Evolutionary conservation across 108 stramenopile genomes (phyloP).

Genomic region (Nitzschia palea): DNA sequence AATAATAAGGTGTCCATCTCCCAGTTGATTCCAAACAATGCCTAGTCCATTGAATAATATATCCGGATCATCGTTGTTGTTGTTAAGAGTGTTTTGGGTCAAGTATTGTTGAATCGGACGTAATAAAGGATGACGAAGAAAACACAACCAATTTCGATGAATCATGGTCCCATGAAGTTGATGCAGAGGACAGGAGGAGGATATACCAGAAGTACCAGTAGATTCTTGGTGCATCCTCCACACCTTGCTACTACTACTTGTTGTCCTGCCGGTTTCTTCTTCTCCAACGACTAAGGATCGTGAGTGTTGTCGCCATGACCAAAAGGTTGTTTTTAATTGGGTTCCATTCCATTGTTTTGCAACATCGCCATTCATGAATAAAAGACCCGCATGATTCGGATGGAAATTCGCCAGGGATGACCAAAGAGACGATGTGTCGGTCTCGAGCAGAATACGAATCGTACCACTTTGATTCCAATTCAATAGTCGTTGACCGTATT

Average conservation of each 20-base stretch:
- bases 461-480: neutral
- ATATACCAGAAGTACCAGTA: too few relatives aligned
- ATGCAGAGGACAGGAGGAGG: neutral
- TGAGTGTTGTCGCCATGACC: neutral
- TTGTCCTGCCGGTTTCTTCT: too few relatives aligned
- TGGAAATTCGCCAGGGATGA: neutral
- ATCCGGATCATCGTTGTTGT: neutral
- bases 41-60: neutral
- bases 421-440: slow-evolving; percentile 1
- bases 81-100: neutral
- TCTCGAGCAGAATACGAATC: neutral
- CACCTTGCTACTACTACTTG: too few relatives aligned
- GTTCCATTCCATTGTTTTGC: slow-evolving; percentile 6
- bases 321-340: neutral
- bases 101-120: neutral
- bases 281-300: neutral
- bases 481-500: slow-evolving; percentile 1
- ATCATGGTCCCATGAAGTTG: slow-evolving; percentile 16
- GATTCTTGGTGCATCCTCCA: too few relatives aligned
- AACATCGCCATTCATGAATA: neutral
- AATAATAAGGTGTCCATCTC: neutral
- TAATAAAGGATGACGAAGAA: slow-evolving; percentile 16
- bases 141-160: slow-evolving; percentile 17
- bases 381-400: neutral
- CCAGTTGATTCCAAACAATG: slow-evolving; percentile 11